Evolutionary conservation across 2,329 filamentous ascomycete species (phyloP).

Genomic region (Epichloe aotearoae): DNA sequence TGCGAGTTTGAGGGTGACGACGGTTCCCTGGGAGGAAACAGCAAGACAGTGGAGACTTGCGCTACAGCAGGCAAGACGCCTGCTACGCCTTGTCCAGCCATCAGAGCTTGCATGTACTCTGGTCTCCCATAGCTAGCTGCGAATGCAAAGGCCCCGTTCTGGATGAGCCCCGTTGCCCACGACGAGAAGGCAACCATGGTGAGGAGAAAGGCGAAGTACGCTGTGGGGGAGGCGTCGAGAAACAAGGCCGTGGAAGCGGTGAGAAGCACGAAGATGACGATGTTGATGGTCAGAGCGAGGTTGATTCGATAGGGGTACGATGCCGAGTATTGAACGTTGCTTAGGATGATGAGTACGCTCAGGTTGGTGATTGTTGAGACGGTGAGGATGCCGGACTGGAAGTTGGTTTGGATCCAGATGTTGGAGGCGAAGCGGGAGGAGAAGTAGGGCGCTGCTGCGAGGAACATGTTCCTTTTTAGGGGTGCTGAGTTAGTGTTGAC

Average conservation of each 20-base stretch:
- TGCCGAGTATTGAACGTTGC: constrained; percentile 66
- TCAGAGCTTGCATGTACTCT: constrained; percentile 91
- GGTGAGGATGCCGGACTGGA: constrained; percentile 79
- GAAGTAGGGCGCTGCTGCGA: constrained; percentile 90
- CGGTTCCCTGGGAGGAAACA: constrained; percentile 25
- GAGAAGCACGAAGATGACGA: constrained; percentile 62
- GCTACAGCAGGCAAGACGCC: constrained; percentile 81
- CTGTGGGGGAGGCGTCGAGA: constrained; percentile 45
- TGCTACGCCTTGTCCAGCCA: constrained; percentile 86
- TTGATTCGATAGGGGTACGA: constrained; percentile 84
- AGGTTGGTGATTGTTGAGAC: constrained; percentile 80
- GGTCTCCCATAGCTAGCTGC: constrained; percentile 71
- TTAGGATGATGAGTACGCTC: constrained; percentile 59
- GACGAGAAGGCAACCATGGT: constrained; percentile 69
- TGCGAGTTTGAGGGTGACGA: constrained; percentile 6
- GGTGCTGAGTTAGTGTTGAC: no score
- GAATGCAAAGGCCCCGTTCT: constrained; percentile 91
- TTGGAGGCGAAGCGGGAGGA: constrained; percentile 62
- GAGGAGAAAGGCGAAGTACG: constrained; percentile 74
- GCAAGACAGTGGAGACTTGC: constrained; percentile 72
- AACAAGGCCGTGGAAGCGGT: constrained; percentile 66
- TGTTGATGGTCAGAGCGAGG: constrained; percentile 61
- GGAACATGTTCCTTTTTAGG: constrained; percentile 73
- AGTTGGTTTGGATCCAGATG: constrained; percentile 62
- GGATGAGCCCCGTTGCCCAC: constrained; percentile 69